Conservation (phyloP, 441 rosid genomes). For the Euphorbia schlechtendalii region DNA sequence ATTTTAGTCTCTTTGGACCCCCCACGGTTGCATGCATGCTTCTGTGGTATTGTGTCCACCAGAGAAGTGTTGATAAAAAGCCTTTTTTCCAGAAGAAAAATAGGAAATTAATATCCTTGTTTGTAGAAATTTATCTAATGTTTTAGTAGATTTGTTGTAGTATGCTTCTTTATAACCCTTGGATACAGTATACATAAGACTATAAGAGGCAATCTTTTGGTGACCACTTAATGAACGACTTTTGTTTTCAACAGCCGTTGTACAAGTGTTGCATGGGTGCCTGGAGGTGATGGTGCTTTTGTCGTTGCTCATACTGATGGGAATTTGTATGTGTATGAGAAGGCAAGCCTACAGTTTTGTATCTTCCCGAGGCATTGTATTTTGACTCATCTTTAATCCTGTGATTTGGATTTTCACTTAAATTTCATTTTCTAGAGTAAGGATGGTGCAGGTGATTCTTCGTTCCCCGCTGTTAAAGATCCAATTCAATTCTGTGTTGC, state of each 20-base stretch:
- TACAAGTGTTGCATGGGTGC: conserved; percentile 83
- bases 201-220: background rate
- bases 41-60: too few relatives aligned
- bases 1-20: too few relatives aligned
- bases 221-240: conserved; percentile 12
- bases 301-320: conserved; percentile 97
- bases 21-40: too few relatives aligned
- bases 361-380: conserved; percentile 9
- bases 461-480: conserved; percentile 86
- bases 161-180: too few relatives aligned
- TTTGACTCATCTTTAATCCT: conserved; percentile 16
- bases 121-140: too few relatives aligned
- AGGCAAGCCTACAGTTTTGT: conserved; percentile 51
- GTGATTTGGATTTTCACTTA: conserved; percentile 17
- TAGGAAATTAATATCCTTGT: too few relatives aligned
- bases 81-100: too few relatives aligned
- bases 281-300: conserved; percentile 93
- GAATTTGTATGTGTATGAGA: conserved; percentile 82
- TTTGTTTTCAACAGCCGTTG: conserved; percentile 64
- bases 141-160: too few relatives aligned
- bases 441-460: conserved; percentile 85
- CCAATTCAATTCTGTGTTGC: conserved; percentile 81
- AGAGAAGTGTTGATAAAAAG: too few relatives aligned
- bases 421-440: conserved; percentile 37
- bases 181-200: too few relatives aligned